These are phyloP conservation scores for Aureobasidium sp. DNA, from an alignment of 2,329 filamentous ascomycete species.

Conservation along the genomic window DNA sequence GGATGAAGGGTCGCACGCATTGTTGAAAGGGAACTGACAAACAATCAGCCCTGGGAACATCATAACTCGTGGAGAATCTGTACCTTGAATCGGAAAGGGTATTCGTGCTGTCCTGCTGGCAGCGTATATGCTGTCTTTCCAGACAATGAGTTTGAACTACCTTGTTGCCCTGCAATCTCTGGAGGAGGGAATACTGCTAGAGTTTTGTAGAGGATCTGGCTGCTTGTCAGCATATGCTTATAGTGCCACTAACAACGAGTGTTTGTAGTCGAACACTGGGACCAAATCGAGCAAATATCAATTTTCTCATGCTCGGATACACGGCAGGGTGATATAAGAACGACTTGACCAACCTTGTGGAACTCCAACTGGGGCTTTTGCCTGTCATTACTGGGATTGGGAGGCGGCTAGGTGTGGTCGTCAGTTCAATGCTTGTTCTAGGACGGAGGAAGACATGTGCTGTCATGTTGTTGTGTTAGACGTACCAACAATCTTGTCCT, in stretches of 20 bases:
- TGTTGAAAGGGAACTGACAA: constrained; percentile 56
- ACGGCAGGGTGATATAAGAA: background rate
- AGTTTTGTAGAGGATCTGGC: constrained; percentile 64
- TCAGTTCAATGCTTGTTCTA: background rate
- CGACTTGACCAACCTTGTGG: constrained; percentile 37
- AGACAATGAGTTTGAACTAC: background rate
- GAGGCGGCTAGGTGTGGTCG: constrained; percentile 31
- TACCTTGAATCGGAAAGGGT: constrained; percentile 71
- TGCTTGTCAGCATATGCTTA: background rate
- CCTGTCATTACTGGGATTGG: constrained; percentile 34
- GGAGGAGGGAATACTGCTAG: constrained; percentile 63
- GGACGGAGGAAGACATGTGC: background rate
- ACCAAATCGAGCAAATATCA: background rate
- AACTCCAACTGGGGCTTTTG: constrained; percentile 43
- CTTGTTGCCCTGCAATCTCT: constrained; percentile 21
- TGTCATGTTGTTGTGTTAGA: background rate
- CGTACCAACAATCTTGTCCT: constrained; percentile 37
- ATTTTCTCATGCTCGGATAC: background rate
- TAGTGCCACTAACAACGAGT: background rate
- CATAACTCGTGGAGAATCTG: constrained; percentile 19
- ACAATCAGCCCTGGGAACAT: background rate
- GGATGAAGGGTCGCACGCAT: constrained; percentile 50
- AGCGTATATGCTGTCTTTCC: constrained; percentile 48
- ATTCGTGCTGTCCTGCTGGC: constrained; percentile 64
- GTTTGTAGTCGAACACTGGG: background rate